A percentile compares a stretch with the other conserved stretches of the same genome.
Evolutionary conservation across 192 early-diverging fungal species (phyloP).

Genomic region (Pilobolus umbonatus): DNA sequence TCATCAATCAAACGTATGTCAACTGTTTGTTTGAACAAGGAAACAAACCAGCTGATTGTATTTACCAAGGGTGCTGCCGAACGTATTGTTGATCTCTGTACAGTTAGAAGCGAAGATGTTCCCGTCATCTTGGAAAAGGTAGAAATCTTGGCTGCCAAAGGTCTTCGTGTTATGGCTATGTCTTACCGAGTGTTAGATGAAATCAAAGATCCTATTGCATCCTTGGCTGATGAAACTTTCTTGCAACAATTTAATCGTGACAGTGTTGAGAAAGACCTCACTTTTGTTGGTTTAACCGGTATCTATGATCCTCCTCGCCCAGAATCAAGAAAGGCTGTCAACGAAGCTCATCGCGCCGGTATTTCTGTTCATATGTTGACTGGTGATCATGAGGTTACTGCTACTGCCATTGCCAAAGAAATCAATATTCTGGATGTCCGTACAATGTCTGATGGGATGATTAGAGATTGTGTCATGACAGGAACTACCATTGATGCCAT

Average conservation of each 20-base stretch:
- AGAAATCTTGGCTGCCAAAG: constrained; percentile 64
- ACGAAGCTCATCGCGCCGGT: constrained; percentile 80
- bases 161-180: constrained; percentile 81
- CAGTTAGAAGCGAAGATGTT: constrained; percentile 29
- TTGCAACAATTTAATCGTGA: constrained; percentile 36
- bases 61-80: constrained; percentile 92
- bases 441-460: constrained; percentile 31
- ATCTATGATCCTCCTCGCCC: constrained; percentile 92
- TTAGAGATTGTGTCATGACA: constrained; percentile 66
- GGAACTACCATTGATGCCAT: constrained; percentile 84
- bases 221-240: no score
- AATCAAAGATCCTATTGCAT: constrained; percentile 8
- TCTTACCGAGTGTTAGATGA: constrained; percentile 57
- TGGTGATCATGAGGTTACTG: constrained; percentile 89
- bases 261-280: constrained; percentile 61
- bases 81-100: constrained; percentile 71
- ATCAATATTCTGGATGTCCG: constrained; percentile 62
- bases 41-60: constrained; percentile 33
- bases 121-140: constrained; percentile 52
- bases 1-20: constrained; percentile 89
- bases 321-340: constrained; percentile 59
- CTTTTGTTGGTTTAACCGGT: constrained; percentile 84
- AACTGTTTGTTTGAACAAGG: constrained; percentile 53
- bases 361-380: constrained; percentile 96
- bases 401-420: constrained; percentile 87